Percentiles rank a stretch among this genome's conserved stretches.
Evolutionary conservation across 306 rosid genomes (phyloP).

Genomic region (Trifolium dubium): DNA sequence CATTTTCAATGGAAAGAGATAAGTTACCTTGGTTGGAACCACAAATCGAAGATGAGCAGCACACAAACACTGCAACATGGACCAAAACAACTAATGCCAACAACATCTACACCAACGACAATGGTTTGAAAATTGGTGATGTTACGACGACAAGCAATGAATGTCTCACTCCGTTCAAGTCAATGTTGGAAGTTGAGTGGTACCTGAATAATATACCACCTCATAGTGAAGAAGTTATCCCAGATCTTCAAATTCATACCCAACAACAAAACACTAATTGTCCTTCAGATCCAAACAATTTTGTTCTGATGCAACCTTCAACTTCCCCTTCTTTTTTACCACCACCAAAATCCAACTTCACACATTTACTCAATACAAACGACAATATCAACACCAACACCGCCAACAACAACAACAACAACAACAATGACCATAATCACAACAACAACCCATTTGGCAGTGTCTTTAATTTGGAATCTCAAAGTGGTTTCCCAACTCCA

Average conservation of each 20-base stretch:
- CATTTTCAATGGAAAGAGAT: slow-evolving; percentile 28
- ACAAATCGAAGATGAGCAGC: slow-evolving; percentile 45
- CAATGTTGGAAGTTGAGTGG: slow-evolving; percentile 58
- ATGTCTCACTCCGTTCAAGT: too few relatives aligned
- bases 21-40: slow-evolving; percentile 58
- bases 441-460: slow-evolving; percentile 48
- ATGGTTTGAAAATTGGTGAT: too few relatives aligned
- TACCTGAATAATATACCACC: slow-evolving; percentile 46
- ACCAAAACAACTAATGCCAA: too few relatives aligned
- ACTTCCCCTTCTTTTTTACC: slow-evolving; percentile 66
- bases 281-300: slow-evolving; percentile 41
- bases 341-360: slow-evolving; percentile 51
- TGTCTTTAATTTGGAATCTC: slow-evolving; percentile 60
- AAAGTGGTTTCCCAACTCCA: slow-evolving; percentile 43
- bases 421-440: slow-evolving; percentile 5
- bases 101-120: too few relatives aligned
- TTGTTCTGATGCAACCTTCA: slow-evolving; percentile 46
- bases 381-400: not conserved
- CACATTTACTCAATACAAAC: slow-evolving; percentile 48
- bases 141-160: too few relatives aligned
- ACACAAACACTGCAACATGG: not conserved
- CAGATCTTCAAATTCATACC: slow-evolving; percentile 37
- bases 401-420: not conserved
- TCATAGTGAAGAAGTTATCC: slow-evolving; percentile 41
- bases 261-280: slow-evolving; percentile 36